A percentile compares a stretch with the other conserved stretches of the same genome.
These are phyloP conservation scores for Vickermania ingenoplastis DNA, from an alignment of 208 protist species.

Conservation along the genomic window DNA sequence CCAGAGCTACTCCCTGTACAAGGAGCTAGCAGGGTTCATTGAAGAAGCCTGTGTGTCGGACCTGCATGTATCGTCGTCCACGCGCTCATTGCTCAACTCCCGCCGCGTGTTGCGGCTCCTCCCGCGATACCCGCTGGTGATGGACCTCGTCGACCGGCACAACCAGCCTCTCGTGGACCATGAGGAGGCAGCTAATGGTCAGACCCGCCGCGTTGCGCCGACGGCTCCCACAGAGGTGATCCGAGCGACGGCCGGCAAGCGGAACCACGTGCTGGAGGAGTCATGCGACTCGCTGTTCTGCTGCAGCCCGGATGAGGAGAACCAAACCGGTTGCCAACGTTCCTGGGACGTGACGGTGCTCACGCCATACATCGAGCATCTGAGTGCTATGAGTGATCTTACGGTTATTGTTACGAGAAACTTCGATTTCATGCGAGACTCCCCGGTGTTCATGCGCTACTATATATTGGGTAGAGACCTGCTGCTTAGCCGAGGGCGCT, in stretches of 20 bases:
- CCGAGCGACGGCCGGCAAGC: background rate
- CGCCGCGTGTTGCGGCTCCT: background rate
- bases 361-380: conserved; percentile 56
- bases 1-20: conserved; percentile 59
- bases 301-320: background rate
- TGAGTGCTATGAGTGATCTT: conserved; percentile 51
- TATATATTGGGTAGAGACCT: conserved; percentile 53
- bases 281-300: background rate
- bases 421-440: conserved; percentile 46
- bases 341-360: conserved; percentile 2
- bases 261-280: background rate
- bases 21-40: conserved; percentile 48
- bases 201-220: background rate
- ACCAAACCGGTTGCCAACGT: no score
- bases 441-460: conserved; percentile 40
- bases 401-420: conserved; percentile 58
- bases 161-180: background rate
- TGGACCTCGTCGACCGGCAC: background rate
- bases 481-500: conserved; percentile 66
- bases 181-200: background rate
- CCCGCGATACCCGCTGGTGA: conserved; percentile 2
- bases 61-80: conserved; percentile 4
- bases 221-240: background rate
- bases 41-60: conserved; percentile 29
- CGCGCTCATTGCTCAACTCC: background rate